Base-by-base conservation (phyloP, 768 basidiomycete species). In the Neoboletus subvelutipes region DNA sequence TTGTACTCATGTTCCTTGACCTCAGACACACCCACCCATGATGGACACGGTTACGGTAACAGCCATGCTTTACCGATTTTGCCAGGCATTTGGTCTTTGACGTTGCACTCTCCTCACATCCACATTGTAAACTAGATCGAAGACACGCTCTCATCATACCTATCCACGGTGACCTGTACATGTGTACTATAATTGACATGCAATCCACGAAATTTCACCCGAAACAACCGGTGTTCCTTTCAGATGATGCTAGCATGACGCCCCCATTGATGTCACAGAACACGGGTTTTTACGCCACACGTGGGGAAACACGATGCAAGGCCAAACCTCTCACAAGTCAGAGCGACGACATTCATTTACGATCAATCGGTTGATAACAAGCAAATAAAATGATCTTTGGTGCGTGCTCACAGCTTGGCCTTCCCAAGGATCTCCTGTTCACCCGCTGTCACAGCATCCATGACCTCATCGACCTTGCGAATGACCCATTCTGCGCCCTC, bases 401-500 rank as follows among this genome's bases (percentile, higher is more conserved):
- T 60, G 45, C 57, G 56, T 67, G 64, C 65, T 79, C 78, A 88
- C 72, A 90, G 77, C 77, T 85, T 91, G 71, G 77, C 80, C 71
- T 80, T 84, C 61, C 73, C 73, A 66, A 75, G 73, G 51, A 50
- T 57, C 62, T 64, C 67, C 42, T 70, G 63, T 51, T 71, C 76
- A 64, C 73, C 78, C 70, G 78, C 74, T 67, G 78, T 80, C 63
- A 91, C 83, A 57, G 85, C 85, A 72, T 91, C 89, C 60, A 88
- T 77, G 72, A 94, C 82, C 65, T 85, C 79, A 76, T 95, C 93
- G 52, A 92, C 84, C 47, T 83, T 88, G 66, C 87, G 85, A 65
- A 94, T 77, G 50, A 94, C 86, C 93, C 93, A 95, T 74, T 89
- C 88, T 20, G 89, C 83, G 34, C 93, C 93, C 71, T 93, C 89